phyloP scores from a whole-genome alignment of 768 basidiomycete species.

The Mycena latifolia region DNA sequence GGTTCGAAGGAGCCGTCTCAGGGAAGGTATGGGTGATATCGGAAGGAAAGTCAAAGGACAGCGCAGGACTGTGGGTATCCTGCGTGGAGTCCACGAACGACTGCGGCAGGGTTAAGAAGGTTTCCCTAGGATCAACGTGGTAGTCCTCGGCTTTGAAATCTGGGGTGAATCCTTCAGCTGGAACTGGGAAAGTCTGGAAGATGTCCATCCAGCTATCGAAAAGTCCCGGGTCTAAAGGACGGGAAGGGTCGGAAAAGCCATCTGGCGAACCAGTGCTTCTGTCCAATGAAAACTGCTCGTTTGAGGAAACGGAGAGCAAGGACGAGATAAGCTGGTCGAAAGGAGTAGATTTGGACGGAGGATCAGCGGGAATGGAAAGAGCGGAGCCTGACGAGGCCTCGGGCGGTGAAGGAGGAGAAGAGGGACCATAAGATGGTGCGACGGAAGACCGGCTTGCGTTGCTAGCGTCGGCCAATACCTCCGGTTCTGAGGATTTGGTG shows the following conservation, averaged over 20 bases:
- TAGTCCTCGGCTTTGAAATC: constrained; percentile 27
- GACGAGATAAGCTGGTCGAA: constrained; percentile 57
- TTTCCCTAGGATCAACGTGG: constrained; percentile 18
- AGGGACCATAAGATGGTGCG: constrained; percentile 11
- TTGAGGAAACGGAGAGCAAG: constrained; percentile 48
- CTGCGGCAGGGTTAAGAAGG: constrained; percentile 16
- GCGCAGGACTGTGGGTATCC: background rate
- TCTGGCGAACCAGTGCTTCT: constrained; percentile 1
- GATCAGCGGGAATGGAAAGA: constrained; percentile 8
- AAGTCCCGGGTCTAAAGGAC: constrained; percentile 50
- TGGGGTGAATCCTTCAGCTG: constrained; percentile 44
- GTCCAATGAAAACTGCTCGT: constrained; percentile 25
- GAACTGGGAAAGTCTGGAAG: constrained; percentile 58
- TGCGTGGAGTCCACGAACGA: background rate
- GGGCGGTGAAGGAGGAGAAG: constrained; percentile 12
- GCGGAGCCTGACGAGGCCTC: background rate
- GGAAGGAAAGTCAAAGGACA: constrained; percentile 23
- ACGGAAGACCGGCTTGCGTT: constrained; percentile 20
- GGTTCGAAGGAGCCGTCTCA: background rate
- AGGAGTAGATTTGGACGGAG: constrained; percentile 38
- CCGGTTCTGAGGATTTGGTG: constrained; percentile 31
- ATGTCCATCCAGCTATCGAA: constrained; percentile 67
- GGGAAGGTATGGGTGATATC: constrained; percentile 12
- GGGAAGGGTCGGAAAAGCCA: constrained; percentile 13
- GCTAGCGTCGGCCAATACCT: constrained; percentile 44